These are phyloP conservation scores for Globisporangium paroecandrum DNA, from an alignment of 352 stramenopile genomes.

Conservation along the genomic window DNA sequence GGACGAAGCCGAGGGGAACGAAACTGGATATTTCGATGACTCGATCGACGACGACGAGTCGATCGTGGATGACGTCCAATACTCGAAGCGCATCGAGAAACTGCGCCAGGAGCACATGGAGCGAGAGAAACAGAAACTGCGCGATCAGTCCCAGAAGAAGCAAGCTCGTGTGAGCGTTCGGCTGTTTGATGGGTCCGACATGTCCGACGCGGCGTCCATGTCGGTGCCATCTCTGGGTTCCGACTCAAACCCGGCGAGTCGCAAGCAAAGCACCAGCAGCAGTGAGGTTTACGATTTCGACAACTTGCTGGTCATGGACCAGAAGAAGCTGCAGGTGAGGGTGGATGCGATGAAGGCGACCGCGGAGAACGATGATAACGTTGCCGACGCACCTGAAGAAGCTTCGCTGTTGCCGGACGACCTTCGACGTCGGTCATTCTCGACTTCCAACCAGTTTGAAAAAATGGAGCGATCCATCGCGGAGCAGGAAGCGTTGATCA, in stretches of 20 bases:
- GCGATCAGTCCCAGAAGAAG: conserved; percentile 12
- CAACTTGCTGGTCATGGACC: conserved; percentile 21
- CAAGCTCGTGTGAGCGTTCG: conserved; percentile 21
- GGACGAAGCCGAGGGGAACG: conserved; percentile 24
- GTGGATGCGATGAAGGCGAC: not conserved
- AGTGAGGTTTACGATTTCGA: conserved; percentile 37
- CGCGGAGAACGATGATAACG: not conserved
- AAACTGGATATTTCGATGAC: conserved; percentile 19
- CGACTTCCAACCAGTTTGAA: conserved; percentile 47
- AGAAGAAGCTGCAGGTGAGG: not conserved
- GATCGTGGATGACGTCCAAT: conserved; percentile 40
- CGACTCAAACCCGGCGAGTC: not conserved
- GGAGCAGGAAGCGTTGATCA: conserved; percentile 57
- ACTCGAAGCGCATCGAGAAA: conserved; percentile 48
- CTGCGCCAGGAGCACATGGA: conserved; percentile 66
- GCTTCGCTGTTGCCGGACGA: conserved; percentile 12
- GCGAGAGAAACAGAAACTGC: conserved; percentile 52
- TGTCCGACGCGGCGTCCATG: conserved; percentile 11
- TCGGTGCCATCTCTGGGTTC: conserved; percentile 5
- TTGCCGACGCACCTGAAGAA: conserved; percentile 4
- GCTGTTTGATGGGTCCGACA: conserved; percentile 38
- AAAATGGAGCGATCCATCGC: conserved; percentile 66
- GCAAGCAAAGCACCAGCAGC: conserved; percentile 5
- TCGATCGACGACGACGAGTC: conserved; percentile 21
- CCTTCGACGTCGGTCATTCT: conserved; percentile 35